Evolutionary conservation across 2,329 filamentous ascomycete genomes (phyloP).

Genomic region (Orbilia quercus): DNA sequence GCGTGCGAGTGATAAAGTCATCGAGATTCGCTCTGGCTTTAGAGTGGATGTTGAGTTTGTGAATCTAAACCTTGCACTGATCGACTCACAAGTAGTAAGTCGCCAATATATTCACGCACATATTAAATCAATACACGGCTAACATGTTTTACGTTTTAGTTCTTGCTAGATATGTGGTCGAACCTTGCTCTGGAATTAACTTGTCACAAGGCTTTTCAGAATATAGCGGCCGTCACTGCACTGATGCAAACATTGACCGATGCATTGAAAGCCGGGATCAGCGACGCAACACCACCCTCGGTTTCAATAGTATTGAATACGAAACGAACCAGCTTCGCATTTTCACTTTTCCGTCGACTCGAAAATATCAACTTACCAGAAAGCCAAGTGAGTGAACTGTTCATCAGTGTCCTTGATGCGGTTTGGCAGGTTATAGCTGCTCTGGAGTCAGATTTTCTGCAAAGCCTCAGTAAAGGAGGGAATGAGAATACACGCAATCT

Average conservation of each 20-base stretch:
- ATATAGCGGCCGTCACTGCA: conserved; percentile 72
- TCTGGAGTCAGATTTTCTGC: conserved; percentile 57
- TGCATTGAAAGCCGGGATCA: conserved; percentile 81
- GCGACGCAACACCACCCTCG: conserved; percentile 76
- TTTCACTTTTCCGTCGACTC: conserved; percentile 83
- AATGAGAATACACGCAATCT: conserved; percentile 82
- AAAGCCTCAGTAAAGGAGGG: conserved; percentile 67
- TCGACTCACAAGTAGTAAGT: conserved; percentile 87
- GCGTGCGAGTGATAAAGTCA: conserved; percentile 76
- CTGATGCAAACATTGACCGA: conserved; percentile 80
- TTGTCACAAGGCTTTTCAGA: conserved; percentile 71
- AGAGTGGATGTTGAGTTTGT: conserved; percentile 83
- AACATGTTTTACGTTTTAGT: conserved; percentile 65
- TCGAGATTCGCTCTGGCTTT: conserved; percentile 74
- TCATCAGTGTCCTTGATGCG: conserved; percentile 67
- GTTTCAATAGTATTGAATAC: conserved; percentile 84
- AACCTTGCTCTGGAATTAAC: conserved; percentile 81
- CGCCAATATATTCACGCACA: not conserved
- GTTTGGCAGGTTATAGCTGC: conserved; percentile 70
- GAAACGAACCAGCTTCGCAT: conserved; percentile 80
- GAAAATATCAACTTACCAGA: conserved; percentile 24
- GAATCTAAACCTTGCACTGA: conserved; percentile 88
- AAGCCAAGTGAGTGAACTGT: conserved; percentile 60
- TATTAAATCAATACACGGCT: not conserved
- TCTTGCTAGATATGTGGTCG: conserved; percentile 89